Conservation (phyloP, 2,329 filamentous ascomycete genomes). For the Colletotrichum falcatum region DNA sequence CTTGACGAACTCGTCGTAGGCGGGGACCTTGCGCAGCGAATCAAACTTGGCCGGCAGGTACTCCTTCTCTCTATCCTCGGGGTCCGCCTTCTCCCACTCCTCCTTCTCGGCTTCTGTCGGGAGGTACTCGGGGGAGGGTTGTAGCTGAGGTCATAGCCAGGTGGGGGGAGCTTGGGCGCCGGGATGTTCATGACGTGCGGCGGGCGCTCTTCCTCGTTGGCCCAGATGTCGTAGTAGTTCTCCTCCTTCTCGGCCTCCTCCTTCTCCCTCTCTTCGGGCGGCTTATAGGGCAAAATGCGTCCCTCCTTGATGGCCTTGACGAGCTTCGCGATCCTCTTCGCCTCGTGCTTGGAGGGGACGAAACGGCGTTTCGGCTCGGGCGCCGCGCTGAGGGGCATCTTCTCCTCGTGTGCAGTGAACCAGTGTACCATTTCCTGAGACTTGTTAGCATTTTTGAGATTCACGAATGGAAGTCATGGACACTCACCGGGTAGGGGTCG, state of each 20-base stretch:
- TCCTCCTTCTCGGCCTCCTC: conserved; percentile 79
- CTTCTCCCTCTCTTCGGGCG: conserved; percentile 74
- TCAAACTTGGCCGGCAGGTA: conserved; percentile 87
- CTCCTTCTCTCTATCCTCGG: conserved; percentile 90
- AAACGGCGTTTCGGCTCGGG: conserved; percentile 97
- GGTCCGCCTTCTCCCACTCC: conserved; percentile 86
- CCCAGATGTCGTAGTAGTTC: conserved; percentile 91
- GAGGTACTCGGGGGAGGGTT: conserved; percentile 96
- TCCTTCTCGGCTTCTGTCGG: conserved; percentile 87
- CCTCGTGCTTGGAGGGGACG: conserved; percentile 95
- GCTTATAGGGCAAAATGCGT: conserved; percentile 89
- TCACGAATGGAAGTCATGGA: neutral
- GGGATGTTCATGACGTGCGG: conserved; percentile 95
- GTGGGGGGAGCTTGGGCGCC: conserved; percentile 91
- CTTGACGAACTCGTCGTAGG: conserved; percentile 89
- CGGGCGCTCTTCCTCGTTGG: conserved; percentile 84
- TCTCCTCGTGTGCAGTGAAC: conserved; percentile 90
- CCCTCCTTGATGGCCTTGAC: conserved; percentile 96
- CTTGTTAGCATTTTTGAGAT: conserved; percentile 43
- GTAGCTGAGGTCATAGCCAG: conserved; percentile 95
- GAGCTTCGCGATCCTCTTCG: conserved; percentile 96
- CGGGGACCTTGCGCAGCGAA: conserved; percentile 90
- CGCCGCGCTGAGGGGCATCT: conserved; percentile 94
- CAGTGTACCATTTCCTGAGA: conserved; percentile 85
- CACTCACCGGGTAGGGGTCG: conserved; percentile 85